phyloP scores from a whole-genome alignment of 805 yeast species.

The Saccharomycopsis vini region DNA sequence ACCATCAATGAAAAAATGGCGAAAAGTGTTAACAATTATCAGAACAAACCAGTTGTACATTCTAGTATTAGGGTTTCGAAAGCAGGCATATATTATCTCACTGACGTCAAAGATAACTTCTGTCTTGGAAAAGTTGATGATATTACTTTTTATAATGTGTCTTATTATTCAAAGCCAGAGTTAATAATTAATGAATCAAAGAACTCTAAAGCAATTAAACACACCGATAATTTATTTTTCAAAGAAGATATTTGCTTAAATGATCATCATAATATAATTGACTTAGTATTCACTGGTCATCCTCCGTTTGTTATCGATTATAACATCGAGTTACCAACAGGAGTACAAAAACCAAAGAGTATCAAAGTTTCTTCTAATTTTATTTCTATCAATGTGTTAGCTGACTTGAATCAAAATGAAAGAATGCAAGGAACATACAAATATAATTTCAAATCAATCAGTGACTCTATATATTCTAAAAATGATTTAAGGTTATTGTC shows the following conservation, averaged over 20 bases:
- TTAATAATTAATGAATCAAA: conserved; percentile 31
- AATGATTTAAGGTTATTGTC: conserved; percentile 26
- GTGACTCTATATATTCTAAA: conserved; percentile 53
- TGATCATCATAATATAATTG: conserved; percentile 36
- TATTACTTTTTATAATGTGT: conserved; percentile 30
- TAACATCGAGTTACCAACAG: conserved; percentile 50
- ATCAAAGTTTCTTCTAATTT: conserved; percentile 45
- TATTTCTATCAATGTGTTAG: conserved; percentile 36
- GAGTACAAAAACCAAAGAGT: conserved; percentile 30
- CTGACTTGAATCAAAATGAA: conserved; percentile 14
- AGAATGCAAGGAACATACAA: conserved; percentile 50
- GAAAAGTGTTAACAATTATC: conserved; percentile 5
- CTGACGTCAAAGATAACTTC: conserved; percentile 38
- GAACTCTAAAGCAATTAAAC: conserved; percentile 17
- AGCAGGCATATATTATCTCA: conserved; percentile 41
- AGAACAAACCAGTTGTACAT: conserved; percentile 20
- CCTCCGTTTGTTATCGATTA: conserved; percentile 67
- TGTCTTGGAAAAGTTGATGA: conserved; percentile 42
- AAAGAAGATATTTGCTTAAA: conserved; percentile 40
- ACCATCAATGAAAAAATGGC: conserved; percentile 2
- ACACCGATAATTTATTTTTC: conserved; percentile 23
- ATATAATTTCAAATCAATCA: conserved; percentile 51
- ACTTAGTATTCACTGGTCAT: conserved; percentile 44
- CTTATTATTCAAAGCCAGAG: conserved; percentile 39
- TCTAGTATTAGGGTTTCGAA: conserved; percentile 28